Evolutionary conservation across 306 rosid genomes (phyloP).

Genomic region (Biancaea sappan): DNA sequence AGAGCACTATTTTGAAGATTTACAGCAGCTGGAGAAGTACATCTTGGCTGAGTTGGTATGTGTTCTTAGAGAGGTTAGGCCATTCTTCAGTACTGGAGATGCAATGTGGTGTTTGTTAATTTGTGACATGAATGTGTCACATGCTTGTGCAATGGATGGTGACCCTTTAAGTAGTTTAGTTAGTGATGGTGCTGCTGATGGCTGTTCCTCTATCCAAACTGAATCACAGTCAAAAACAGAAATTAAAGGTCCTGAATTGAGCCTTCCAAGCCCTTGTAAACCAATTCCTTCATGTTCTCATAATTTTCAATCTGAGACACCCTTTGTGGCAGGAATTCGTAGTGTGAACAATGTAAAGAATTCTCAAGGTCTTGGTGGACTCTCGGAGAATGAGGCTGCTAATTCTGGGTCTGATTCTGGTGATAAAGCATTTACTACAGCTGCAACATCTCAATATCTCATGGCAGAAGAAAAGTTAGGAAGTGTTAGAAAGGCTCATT

Average conservation of each 20-base stretch:
- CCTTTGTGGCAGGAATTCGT: constrained; percentile 39
- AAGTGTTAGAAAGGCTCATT: constrained; percentile 62
- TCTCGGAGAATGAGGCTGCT: constrained; percentile 45
- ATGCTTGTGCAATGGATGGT: constrained; percentile 82
- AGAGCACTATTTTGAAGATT: constrained; percentile 71
- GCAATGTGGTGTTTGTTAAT: constrained; percentile 92
- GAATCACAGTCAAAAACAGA: constrained; percentile 51
- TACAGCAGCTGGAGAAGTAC: constrained; percentile 77
- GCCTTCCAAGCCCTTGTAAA: constrained; percentile 55
- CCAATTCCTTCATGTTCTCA: constrained; percentile 46
- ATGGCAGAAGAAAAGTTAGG: constrained; percentile 57
- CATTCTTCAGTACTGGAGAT: constrained; percentile 83
- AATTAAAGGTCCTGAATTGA: constrained; percentile 48
- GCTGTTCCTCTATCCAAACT: constrained; percentile 36
- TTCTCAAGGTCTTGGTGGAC: constrained; percentile 42
- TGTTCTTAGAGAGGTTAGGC: constrained; percentile 78
- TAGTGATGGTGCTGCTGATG: constrained; percentile 42
- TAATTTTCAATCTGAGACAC: constrained; percentile 55
- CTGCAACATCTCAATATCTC: constrained; percentile 52
- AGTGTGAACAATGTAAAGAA: constrained; percentile 41
- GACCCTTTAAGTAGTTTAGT: constrained; percentile 51
- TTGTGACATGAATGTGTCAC: constrained; percentile 81
- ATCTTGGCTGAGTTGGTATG: constrained; percentile 81
- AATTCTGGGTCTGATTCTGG: constrained; percentile 32
- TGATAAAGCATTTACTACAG: constrained; percentile 43